Evolutionary conservation across 441 rosid genomes (phyloP).

Genomic region (Manihot esculenta): DNA sequence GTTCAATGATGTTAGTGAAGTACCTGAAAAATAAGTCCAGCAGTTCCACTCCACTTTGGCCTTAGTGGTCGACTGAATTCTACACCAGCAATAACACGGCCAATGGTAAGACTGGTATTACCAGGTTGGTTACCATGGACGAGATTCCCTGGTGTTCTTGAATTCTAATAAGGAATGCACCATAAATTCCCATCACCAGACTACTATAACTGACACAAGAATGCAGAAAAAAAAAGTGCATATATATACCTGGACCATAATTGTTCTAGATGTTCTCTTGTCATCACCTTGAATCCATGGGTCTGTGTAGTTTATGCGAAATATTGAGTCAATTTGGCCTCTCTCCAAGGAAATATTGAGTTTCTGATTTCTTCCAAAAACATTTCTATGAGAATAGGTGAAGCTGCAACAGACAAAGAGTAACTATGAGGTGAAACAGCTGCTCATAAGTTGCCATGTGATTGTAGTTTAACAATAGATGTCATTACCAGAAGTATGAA

Average conservation of each 20-base stretch:
- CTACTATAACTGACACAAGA: conserved; percentile 12
- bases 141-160: conserved; percentile 87
- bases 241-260: conserved; percentile 74
- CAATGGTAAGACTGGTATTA: conserved; percentile 66
- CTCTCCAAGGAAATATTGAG: conserved; percentile 84
- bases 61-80: conserved; percentile 90
- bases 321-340: conserved; percentile 92
- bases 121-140: conserved; percentile 84
- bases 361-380: conserved; percentile 90
- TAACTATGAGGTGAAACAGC: conserved; percentile 19
- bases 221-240: not conserved
- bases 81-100: conserved; percentile 74
- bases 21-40: conserved; percentile 89
- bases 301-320: conserved; percentile 87
- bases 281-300: conserved; percentile 99
- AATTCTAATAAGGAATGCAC: conserved; percentile 55
- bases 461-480: not conserved
- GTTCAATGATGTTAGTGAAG: conserved; percentile 8
- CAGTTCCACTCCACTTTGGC: conserved; percentile 96
- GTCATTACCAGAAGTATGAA: not conserved
- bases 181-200: conserved; percentile 17
- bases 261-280: conserved; percentile 82
- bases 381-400: conserved; percentile 93
- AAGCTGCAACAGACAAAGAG: conserved; percentile 58
- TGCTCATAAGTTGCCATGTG: not conserved